Base-by-base conservation (phyloP, 176 grass and related monocot species). In the Secale cereale region DNA sequence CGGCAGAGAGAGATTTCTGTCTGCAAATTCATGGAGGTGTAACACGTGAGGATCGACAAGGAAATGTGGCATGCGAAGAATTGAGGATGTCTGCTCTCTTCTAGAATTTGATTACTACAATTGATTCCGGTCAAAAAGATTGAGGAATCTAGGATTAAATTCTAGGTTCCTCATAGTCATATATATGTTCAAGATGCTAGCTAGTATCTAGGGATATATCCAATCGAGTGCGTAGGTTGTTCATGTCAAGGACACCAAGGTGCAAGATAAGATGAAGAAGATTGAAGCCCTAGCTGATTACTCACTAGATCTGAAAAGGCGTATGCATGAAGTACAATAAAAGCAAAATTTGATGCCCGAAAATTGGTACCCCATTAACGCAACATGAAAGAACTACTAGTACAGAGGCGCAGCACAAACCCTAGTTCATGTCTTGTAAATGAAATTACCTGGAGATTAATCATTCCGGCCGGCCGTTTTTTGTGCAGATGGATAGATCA, bases 1-100 rank as follows among this genome's bases (percentile, higher is more conserved):
- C 97, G 90, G 76, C 97, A 99, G 7, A 99, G 86, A 10, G 94
- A 99, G 37, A 97, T 99, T 36, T 99, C 97, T 0, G 92, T 89
- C 97, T 99, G 86, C 84, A 88, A 78, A 84, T 78, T 56, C 52
- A 20, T 56, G 52, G 17, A 56, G 0, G 46, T 46, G 43, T 15
- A 46, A 46, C 43, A 52, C 16, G 48, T 56, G 52, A 56, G 7
- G 19, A 56, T 56, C 19, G 52, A 22, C 0, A 56, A 56, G 52
- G 0, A 56, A 52, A 67, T 31, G 48, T 56, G 22, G 29, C 64
- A 10, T 52, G 33, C 12, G 66, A 71, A 54, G 43, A 50, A 65
- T 78, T 32, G 10, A 25, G 59, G 31, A 73, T 78, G 19, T 22
- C 6, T 13, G 3, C 40, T 31, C 22, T 72, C 33, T 66, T 3